Conservation (phyloP, 768 basidiomycete genomes). For the Boletus rubroflammeus region DNA sequence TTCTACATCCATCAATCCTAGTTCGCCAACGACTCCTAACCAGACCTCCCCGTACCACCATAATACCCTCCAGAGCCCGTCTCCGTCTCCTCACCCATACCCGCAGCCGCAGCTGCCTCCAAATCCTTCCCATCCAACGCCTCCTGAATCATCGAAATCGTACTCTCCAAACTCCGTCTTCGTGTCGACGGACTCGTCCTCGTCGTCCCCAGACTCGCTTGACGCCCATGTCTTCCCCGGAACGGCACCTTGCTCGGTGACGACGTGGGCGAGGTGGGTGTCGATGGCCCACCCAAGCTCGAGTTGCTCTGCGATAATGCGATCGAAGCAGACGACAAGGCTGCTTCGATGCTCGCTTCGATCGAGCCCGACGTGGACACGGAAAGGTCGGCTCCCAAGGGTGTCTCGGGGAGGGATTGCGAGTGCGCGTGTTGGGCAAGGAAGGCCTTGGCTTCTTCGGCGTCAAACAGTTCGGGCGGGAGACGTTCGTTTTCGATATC, state of each 20-base stretch:
- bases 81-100: background rate
- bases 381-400: conserved; percentile 41
- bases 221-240: conserved; percentile 54
- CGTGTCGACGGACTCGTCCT: conserved; percentile 88
- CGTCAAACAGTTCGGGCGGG: conserved; percentile 94
- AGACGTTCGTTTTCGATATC: conserved; percentile 99
- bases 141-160: conserved; percentile 91
- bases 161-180: conserved; percentile 89
- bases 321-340: conserved; percentile 22
- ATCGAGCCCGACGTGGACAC: conserved; percentile 44
- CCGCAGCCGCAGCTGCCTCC: conserved; percentile 20
- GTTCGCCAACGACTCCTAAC: background rate
- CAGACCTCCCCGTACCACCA: background rate
- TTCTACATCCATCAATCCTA: background rate
- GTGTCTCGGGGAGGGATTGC: conserved; percentile 49
- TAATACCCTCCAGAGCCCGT: background rate
- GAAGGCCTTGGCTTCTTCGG: conserved; percentile 63
- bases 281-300: conserved; percentile 16
- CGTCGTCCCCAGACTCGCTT: conserved; percentile 82
- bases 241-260: conserved; percentile 50
- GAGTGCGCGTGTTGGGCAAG: conserved; percentile 36
- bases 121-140: conserved; percentile 75
- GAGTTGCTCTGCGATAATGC: conserved; percentile 23
- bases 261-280: conserved; percentile 38
- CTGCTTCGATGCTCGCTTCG: conserved; percentile 38